Base-by-base conservation (phyloP, 768 basidiomycete species). In the Leccinellum rugosiceps region DNA sequence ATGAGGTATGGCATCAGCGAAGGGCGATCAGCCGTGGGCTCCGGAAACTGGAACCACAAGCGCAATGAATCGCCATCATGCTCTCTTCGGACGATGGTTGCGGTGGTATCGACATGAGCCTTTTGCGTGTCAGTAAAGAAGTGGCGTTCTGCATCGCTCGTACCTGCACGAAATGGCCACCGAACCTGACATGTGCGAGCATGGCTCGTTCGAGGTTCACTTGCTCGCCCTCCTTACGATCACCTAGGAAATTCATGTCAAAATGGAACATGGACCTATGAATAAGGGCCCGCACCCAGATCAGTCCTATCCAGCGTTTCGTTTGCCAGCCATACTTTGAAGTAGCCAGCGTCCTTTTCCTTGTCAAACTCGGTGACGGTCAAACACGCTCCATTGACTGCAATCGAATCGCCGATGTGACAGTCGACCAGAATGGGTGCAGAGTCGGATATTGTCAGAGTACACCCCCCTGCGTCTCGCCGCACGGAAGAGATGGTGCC, bases 131-230 rank as follows among this genome's bases (percentile, higher is more conserved):
- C 0, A 45, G 50, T 31, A 21, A 45, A 8, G 8, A 31, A 35
- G 25, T 26, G 32, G 45, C 7, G 25, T 30, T 28, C 52, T 19
- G 47, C 41, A 13, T 17, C 19, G 53, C 13, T 8, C 78, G 28
- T 28, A 55, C 94, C 84, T 98, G 96, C 21, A 99, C 97, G 68
- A 95, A 94, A 70, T 99, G 97, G 11, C 97, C 97, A 26, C 97
- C 97, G 65, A 98, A 97, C 55, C 96, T 80, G 17, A 83, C 86
- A 75, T 94, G 90, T 4, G 88, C 87, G 21, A 85, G 87, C 92
- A 98, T 94, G 3, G 97, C 97, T 50, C 97, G 83, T 76, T 99
- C 97, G 38, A 95, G 79, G 71, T 98, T 98, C 47, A 98, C 82
- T 64, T 85, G 80, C 62, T 92, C 87, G 19, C 91, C 92, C 17